phyloP scores from a whole-genome alignment of 495 filamentous ascomycete species.

The Poronia punctata region DNA sequence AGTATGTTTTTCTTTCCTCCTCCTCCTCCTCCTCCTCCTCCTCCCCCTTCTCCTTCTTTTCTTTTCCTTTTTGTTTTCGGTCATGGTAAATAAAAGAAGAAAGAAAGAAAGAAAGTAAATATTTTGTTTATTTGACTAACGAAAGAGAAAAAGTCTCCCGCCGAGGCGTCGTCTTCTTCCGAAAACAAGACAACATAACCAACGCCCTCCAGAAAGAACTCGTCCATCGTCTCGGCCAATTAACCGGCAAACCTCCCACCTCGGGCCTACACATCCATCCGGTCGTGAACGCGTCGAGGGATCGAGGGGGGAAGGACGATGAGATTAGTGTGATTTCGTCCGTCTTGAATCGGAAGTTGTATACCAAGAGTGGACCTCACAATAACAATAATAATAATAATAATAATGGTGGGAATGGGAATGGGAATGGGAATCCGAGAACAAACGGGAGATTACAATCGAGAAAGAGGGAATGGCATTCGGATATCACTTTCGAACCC shows the following conservation, averaged over 20 bases:
- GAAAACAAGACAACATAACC: constrained; percentile 58
- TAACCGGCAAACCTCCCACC: constrained; percentile 59
- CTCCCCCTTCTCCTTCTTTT: constrained; percentile 53
- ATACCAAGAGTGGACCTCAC: constrained; percentile 22
- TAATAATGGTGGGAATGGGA: too few species aligned
- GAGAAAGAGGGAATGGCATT: constrained; percentile 66
- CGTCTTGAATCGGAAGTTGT: constrained; percentile 2
- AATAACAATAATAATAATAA: constrained; percentile 32
- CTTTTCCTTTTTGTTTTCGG: too few species aligned
- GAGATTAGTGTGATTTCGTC: constrained; percentile 63
- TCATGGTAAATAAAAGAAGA: too few species aligned
- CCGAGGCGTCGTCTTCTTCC: constrained; percentile 78
- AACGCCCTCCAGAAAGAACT: constrained; percentile 65
- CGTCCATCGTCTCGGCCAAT: constrained; percentile 55
- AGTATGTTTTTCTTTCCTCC: constrained; percentile 40
- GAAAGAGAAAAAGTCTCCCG: constrained; percentile 65
- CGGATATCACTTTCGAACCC: constrained; percentile 63
- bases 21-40: constrained; percentile 38
- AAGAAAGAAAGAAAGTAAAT: constrained; percentile 46
- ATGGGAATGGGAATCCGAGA: too few species aligned
- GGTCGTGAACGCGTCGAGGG: constrained; percentile 54
- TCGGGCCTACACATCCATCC: constrained; percentile 70
- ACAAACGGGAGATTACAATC: too few species aligned
- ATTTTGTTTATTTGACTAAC: constrained; percentile 46
- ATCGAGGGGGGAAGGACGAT: constrained; percentile 52